A percentile compares a stretch with the other conserved stretches of the same genome.
phyloP scores from a whole-genome alignment of 169 alveolate species.

The Hammondia hammondi region DNA sequence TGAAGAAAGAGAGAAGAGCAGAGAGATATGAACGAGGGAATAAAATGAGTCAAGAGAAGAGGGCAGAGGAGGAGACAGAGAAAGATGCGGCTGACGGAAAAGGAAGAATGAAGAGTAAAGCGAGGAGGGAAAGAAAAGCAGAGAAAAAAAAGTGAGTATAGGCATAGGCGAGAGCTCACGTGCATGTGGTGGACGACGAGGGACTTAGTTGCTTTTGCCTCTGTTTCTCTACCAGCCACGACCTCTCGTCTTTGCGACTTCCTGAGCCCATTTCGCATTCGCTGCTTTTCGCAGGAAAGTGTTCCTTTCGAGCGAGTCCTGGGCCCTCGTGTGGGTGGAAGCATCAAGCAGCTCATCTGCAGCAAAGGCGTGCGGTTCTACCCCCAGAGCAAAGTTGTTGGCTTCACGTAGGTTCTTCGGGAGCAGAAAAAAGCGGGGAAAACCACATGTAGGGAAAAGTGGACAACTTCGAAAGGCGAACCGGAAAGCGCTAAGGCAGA shows the following conservation, averaged over 20 bases:
- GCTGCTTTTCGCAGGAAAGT: conserved; percentile 39
- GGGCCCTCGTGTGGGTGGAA: conserved; percentile 63
- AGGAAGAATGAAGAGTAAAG: too few species aligned
- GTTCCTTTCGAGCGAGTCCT: conserved; percentile 68
- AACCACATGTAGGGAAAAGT: not conserved
- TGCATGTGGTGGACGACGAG: not conserved
- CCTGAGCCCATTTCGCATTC: not conserved
- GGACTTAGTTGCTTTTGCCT: not conserved
- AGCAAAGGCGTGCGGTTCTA: conserved; percentile 51
- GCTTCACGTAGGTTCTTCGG: conserved; percentile 28
- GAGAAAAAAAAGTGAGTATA: too few species aligned
- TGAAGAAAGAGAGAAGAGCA: too few species aligned
- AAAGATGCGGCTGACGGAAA: too few species aligned
- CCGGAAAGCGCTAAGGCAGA: too few species aligned
- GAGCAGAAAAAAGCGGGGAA: not conserved
- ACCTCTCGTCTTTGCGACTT: not conserved
- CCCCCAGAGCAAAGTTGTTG: conserved; percentile 11
- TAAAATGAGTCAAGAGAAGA: too few species aligned
- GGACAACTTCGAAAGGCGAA: too few species aligned
- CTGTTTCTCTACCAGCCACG: not conserved
- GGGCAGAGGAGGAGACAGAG: too few species aligned
- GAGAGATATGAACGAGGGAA: too few species aligned
- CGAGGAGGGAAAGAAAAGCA: too few species aligned
- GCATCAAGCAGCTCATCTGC: conserved; percentile 49
- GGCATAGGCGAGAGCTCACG: not conserved